Evolutionary conservation across 352 stramenopile species (phyloP), one percentile per base, ranked within the genome.

Genomic region (Phytophthora macrochlamydospora): DNA sequence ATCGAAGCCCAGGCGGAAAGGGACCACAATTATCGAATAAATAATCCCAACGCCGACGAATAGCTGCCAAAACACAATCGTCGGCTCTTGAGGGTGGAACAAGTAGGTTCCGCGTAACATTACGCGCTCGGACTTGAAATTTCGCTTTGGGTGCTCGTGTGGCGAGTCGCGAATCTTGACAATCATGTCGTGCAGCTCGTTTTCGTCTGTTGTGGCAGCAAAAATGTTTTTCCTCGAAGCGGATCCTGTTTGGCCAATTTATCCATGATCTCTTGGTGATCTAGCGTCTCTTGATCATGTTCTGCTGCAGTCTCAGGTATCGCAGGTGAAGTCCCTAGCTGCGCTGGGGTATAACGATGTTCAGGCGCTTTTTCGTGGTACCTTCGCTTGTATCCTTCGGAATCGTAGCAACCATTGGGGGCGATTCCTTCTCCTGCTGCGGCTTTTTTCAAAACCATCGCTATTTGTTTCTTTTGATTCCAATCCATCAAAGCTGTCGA

Each of bases 21-120:
- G 92, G 9, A 97, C 89, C 14, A 95, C 74, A 51, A 97, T 82
- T 53, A 97, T 95, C 48, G 89, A 96, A 65, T 97, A 94, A 4
- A 97, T 53, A 57, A 98, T 97, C 6, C 61, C 82, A 28, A 91
- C 64, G 2, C 82, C 85, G 7, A 92, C 69, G 38, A 92, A 73
- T 37, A 94, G 83, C 62, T 95, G 87, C 86, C 87, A 94, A 24
- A 76, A 78, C 8, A 93, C 66, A 28, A 94, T 78, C 11, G 83
- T 76, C 0, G 73, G 63, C 43, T 93, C 77, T 35, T 94, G 83
- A 0, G 87, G 87, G 42, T 94, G 87, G 24, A 94, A 85, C 18
- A 94, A 58, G 43, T 89, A 88, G n/a, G 74, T 90, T 38, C 83
- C 85, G 33, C 85, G 86, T 43, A 93, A 65, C 67, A 91, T 69